These are phyloP conservation scores for Besnoitia besnoiti DNA, from an alignment of 169 alveolate genomes.

Conservation along the genomic window DNA sequence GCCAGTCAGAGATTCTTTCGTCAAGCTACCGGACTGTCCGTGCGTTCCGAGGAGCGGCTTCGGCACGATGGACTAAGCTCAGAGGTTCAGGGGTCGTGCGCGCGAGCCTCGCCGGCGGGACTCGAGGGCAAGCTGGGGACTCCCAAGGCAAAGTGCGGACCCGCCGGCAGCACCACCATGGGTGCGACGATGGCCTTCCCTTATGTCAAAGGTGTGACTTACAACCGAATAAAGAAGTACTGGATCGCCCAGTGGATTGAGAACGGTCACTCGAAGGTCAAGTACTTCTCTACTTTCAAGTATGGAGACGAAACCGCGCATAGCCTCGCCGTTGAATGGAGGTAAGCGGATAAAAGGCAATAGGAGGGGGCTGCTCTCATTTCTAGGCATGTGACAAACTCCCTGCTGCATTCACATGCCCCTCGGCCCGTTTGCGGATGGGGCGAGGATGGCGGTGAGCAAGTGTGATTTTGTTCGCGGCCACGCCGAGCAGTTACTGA, in stretches of 20 bases:
- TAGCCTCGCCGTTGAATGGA: slow-evolving; percentile 46
- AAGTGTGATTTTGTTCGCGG: too few relatives aligned
- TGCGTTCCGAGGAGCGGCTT: neutral
- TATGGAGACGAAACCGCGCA: slow-evolving; percentile 48
- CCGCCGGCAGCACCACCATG: slow-evolving; percentile 4
- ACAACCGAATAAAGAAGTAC: slow-evolving; percentile 22
- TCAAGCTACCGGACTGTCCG: neutral
- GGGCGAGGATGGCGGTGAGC: too few relatives aligned
- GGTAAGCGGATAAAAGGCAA: slow-evolving; percentile 8
- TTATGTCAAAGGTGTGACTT: slow-evolving; percentile 37
- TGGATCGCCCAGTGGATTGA: slow-evolving; percentile 53
- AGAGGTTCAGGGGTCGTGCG: neutral
- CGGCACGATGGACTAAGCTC: neutral
- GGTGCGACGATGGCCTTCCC: slow-evolving; percentile 35
- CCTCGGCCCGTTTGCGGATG: too few relatives aligned
- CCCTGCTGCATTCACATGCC: too few relatives aligned
- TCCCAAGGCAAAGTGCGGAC: neutral
- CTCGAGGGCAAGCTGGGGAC: neutral
- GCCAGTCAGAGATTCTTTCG: neutral
- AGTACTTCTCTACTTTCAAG: slow-evolving; percentile 31
- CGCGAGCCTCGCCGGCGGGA: neutral
- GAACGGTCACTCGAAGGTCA: slow-evolving; percentile 23
- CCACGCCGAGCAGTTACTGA: too few relatives aligned
- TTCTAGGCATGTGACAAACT: too few relatives aligned
- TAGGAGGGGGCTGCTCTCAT: too few relatives aligned